Evolutionary conservation across 495 filamentous ascomycete genomes (phyloP).

Genomic region (Tuber microsphaerosporum): DNA sequence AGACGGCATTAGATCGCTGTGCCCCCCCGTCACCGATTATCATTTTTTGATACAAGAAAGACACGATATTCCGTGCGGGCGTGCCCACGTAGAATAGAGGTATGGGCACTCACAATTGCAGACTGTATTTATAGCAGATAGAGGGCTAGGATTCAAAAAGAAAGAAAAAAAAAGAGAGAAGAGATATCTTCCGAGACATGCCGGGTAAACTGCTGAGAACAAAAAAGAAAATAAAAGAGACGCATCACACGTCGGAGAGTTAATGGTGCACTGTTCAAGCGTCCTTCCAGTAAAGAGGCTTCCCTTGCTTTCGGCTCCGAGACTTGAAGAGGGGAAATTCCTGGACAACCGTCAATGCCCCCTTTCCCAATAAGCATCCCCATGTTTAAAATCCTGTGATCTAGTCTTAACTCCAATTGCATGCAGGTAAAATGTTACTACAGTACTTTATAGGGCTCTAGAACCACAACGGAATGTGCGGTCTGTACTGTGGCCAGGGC

Average conservation of each 20-base stretch:
- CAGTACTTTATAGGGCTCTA: constrained; percentile 11
- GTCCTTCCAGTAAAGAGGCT: neutral
- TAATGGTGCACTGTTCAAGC: neutral
- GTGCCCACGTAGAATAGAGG: neutral
- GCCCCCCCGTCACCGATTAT: neutral
- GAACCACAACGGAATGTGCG: constrained; percentile 29
- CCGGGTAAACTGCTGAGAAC: neutral
- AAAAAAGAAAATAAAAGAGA: neutral
- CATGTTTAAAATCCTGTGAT: constrained; percentile 22
- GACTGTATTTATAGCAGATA: neutral
- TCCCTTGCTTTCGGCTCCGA: constrained; percentile 16
- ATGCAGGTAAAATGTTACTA: constrained; percentile 20
- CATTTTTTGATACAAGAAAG: neutral
- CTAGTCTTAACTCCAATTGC: constrained; percentile 14
- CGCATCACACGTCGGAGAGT: neutral
- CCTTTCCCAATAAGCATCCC: constrained; percentile 14
- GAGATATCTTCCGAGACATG: neutral
- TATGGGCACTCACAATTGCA: neutral
- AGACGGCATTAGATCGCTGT: neutral
- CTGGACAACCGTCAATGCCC: neutral
- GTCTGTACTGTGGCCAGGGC: constrained; percentile 24
- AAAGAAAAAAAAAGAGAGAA: neutral
- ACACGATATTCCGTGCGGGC: neutral
- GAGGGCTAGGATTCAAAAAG: neutral
- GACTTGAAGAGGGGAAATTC: constrained; percentile 4